Evolutionary conservation across 106 monocot species (phyloP), one percentile per base, ranked within the genome.

Genomic region (Apostasia shenzhenica): DNA sequence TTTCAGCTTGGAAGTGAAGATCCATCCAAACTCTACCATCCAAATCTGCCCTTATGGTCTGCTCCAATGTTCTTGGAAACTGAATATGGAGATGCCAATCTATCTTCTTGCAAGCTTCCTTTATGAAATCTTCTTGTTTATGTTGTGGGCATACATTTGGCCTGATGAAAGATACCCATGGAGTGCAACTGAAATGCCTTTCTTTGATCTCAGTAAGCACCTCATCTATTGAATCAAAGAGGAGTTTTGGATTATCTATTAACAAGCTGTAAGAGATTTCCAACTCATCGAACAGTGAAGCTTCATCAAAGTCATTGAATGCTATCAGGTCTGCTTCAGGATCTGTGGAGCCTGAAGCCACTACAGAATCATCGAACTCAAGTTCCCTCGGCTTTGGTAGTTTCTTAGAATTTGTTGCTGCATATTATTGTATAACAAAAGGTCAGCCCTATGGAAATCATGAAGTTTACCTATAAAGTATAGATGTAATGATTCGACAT

Each of bases 221-320:
- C 82, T 97, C 92, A 57, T 75, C 79, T 7, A 89, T 77, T 62
- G 78, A 82, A 72, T 97, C 95, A 85, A 92, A 97, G 3, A 89
- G 74, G 65, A 84, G 78, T 70, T 79, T 82, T 37, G 86, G 70
- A 65, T 97, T 84, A 45, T 89, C 82, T 55, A 78, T 68, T 37
- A 77, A 54, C 42, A 77, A 75, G 41, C 63, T 61, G 37, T 67
- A 89, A 8, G 77, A 80, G 57, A 72, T 72, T 44, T 82, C 92
- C 54, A 92, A 71, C 70, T 92, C 95, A 75, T 91, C 84, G 66
- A 84, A 89, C 12, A 97, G 69, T 45, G 84, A 86, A 45, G 74
- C 66, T 44, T 86, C 79, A 41, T 92, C 79, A 41, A 81, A 65
- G 55, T 67, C 78, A 4, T 67, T 57, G 58, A 59, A 65, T 42